phyloP scores from a whole-genome alignment of 2,329 filamentous ascomycete species.

The Xylariomycetidae sp. region DNA sequence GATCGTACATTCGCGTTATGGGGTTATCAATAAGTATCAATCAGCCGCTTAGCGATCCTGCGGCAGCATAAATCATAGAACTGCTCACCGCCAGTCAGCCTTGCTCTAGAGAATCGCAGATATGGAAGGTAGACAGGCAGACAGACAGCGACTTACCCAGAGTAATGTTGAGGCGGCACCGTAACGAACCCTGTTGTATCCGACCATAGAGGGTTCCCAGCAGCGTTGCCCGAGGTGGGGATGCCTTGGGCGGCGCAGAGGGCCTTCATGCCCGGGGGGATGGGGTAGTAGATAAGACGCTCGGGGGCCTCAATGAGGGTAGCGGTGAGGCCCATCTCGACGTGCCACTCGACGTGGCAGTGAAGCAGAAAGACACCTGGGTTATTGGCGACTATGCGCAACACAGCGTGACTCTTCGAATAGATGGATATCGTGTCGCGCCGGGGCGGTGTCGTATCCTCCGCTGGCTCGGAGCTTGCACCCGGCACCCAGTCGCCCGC shows the following conservation, averaged over 20 bases:
- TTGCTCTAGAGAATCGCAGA: background rate
- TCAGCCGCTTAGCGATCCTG: too few relatives aligned
- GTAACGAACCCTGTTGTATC: slow-evolving; percentile 24
- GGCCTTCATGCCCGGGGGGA: slow-evolving; percentile 53
- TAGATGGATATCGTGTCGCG: slow-evolving; percentile 34
- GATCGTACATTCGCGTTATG: too few relatives aligned
- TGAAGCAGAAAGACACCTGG: slow-evolving; percentile 52
- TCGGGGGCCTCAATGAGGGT: slow-evolving; percentile 52
- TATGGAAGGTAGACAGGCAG: background rate
- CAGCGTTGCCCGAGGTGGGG: slow-evolving; percentile 58
- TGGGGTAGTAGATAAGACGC: slow-evolving; percentile 45
- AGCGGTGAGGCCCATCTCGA: slow-evolving; percentile 50
- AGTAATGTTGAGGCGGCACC: slow-evolving; percentile 20
- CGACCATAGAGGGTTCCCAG: slow-evolving; percentile 34
- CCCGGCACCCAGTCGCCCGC: slow-evolving; percentile 30
- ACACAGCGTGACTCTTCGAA: slow-evolving; percentile 38
- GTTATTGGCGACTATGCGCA: slow-evolving; percentile 47
- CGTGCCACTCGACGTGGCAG: slow-evolving; percentile 58
- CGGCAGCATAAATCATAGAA: too few relatives aligned
- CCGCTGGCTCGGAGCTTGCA: slow-evolving; percentile 3
- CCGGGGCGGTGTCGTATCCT: slow-evolving; percentile 26
- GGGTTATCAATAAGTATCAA: too few relatives aligned
- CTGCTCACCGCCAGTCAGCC: slow-evolving; percentile 4
- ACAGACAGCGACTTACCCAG: slow-evolving; percentile 23
- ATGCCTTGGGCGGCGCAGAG: slow-evolving; percentile 39